Base-by-base conservation (phyloP, 2,329 filamentous ascomycete species). In the Cladophialophora chaetospira region DNA sequence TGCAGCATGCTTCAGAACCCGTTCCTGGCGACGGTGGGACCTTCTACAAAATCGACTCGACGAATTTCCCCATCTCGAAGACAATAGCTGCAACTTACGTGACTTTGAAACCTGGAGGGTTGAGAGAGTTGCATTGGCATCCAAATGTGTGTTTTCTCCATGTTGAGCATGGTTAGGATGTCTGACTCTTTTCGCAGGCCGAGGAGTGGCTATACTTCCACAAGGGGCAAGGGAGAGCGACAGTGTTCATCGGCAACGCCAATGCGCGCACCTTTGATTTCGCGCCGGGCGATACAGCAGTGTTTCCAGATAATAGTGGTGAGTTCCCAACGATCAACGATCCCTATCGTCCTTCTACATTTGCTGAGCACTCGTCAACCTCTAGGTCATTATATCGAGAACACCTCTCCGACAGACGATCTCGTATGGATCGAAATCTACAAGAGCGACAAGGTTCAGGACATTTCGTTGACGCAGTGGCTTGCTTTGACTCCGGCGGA, bases 171-270 rank as follows among this genome's bases (percentile, higher is more conserved):
- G 11, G 10, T 10, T 11, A 17, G 38, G 17, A 13, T 3, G n/a
- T n/a, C 38, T 42, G 38, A 42, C 38, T 17, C 9, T 42, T 17
- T 33, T 3, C 10, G 9, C 56, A 85, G 81, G 82, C 83, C 4
- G 83, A 88, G 64, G 86, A 88, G 68, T 88, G 86, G 86, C 71
- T 88, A 2, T 88, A 88, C 71, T 88, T 89, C 73, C 83, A 87
- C 67, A 74, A 81, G 57, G 86, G 85, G 21, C 71, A 76, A 2
- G 86, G 75, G 0, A 79, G 81, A 23, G 85, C 85, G 0, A 88
- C 84, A 0, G 82, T 87, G 2, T 88, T 87, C 68, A 82, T 83
- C 45, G 86, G 84, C 5, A 80, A 77, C 64, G 73, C 77, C 9
- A 82, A 81, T 53, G 79, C 85, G 2, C 79, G 85, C 4, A 88